Evolutionary conservation across 2,329 filamentous ascomycete genomes (phyloP).

Genomic region (Scedosporium apiospermum): DNA sequence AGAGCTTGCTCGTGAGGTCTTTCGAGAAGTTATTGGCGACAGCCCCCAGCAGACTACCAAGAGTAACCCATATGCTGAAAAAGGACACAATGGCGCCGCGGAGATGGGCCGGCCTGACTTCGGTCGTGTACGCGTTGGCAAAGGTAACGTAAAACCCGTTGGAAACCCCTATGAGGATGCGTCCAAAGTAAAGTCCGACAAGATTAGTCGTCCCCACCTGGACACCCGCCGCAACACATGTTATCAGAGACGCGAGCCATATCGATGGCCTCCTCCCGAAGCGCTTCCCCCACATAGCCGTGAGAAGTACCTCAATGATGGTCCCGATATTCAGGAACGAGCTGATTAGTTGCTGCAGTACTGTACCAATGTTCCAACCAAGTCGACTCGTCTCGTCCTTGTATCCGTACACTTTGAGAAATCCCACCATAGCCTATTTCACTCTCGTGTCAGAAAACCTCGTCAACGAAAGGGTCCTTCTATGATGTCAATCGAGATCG

Average conservation of each 20-base stretch:
- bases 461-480: no score
- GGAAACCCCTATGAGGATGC: constrained; percentile 45
- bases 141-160: constrained; percentile 51
- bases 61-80: constrained; percentile 9
- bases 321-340: constrained; percentile 32
- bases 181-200: constrained; percentile 42
- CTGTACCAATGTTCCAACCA: constrained; percentile 34
- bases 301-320: constrained; percentile 17
- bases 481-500: neutral
- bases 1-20: constrained; percentile 10
- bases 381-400: constrained; percentile 17
- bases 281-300: constrained; percentile 26
- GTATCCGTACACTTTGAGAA: constrained; percentile 30
- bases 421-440: constrained; percentile 39
- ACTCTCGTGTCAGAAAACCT: constrained; percentile 10
- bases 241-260: constrained; percentile 36
- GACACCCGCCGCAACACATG: constrained; percentile 40
- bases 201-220: constrained; percentile 47
- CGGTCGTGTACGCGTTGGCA: constrained; percentile 38
- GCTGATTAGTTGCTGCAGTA: constrained; percentile 37
- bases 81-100: constrained; percentile 17
- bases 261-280: constrained; percentile 25
- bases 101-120: constrained; percentile 30
- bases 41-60: constrained; percentile 8
- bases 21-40: constrained; percentile 18